These are phyloP conservation scores for Erodium chrysanthum DNA, from an alignment of 441 rosid species.

Conservation along the genomic window DNA sequence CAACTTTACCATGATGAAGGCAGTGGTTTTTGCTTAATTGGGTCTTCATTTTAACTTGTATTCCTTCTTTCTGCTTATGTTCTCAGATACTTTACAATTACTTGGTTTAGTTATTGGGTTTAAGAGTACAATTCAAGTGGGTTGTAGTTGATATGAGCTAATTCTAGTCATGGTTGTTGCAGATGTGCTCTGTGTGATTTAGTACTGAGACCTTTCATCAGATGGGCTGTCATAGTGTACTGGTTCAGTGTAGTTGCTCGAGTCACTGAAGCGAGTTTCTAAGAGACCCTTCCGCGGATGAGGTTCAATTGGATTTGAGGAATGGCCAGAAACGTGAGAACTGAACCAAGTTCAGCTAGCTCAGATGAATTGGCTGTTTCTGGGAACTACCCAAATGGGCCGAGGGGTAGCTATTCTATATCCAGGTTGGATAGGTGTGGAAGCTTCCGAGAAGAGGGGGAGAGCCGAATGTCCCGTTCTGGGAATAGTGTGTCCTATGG, in stretches of 20 bases:
- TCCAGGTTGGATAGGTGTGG: constrained; percentile 44
- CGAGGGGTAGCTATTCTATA: constrained; percentile 29
- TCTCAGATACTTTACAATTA: background rate
- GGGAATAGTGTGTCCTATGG: constrained; percentile 29
- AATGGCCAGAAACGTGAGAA: constrained; percentile 42
- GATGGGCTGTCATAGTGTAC: constrained; percentile 6
- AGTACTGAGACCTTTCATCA: constrained; percentile 3
- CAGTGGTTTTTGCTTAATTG: background rate
- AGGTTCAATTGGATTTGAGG: constrained; percentile 15
- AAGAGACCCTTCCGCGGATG: constrained; percentile 12
- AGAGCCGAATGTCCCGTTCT: constrained; percentile 29
- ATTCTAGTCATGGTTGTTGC: constrained; percentile 16
- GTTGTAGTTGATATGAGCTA: constrained; percentile 3
- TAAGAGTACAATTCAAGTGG: background rate
- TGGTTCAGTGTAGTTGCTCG: constrained; percentile 7
- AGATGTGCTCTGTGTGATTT: constrained; percentile 7
- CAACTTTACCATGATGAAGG: background rate
- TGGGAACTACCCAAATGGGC: constrained; percentile 41
- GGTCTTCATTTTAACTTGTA: background rate
- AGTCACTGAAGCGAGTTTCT: constrained; percentile 9
- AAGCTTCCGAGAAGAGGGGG: constrained; percentile 40
- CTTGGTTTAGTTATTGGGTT: background rate
- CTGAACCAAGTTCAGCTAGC: constrained; percentile 33
- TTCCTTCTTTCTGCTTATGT: background rate
- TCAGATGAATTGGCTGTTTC: constrained; percentile 36